phyloP scores from a whole-genome alignment of 345 rosid genomes.

The Iberis pinnata region DNA sequence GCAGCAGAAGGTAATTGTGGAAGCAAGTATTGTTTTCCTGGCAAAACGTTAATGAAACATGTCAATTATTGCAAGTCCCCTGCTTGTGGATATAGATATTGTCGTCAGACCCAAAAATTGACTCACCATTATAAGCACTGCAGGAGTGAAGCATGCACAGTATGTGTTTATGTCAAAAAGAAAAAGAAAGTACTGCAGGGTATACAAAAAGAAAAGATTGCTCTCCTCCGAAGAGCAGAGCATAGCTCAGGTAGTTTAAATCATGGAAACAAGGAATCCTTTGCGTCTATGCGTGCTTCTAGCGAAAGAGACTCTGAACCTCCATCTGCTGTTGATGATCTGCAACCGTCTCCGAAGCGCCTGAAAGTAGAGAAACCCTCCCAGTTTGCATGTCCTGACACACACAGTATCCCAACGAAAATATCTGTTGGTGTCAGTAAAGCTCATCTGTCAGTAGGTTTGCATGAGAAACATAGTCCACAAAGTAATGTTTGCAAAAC shows the following conservation, averaged over 20 bases:
- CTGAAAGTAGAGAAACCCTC: conserved; percentile 59
- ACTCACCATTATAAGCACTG: conserved; percentile 62
- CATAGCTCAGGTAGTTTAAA: conserved; percentile 32
- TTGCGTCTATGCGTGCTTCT: conserved; percentile 39
- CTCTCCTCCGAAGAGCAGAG: conserved; percentile 37
- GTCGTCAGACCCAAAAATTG: conserved; percentile 64
- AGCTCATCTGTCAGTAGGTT: conserved; percentile 37
- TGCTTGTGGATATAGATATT: conserved; percentile 60
- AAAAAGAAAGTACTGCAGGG: too few relatives aligned
- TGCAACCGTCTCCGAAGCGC: conserved; percentile 71
- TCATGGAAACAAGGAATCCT: conserved; percentile 38
- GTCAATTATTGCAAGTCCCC: conserved; percentile 50
- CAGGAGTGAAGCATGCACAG: conserved; percentile 59
- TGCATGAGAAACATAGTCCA: conserved; percentile 42
- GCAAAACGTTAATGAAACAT: conserved; percentile 62
- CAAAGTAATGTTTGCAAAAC: conserved; percentile 30
- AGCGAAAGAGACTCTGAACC: conserved; percentile 36
- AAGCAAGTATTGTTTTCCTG: conserved; percentile 45
- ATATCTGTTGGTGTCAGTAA: conserved; percentile 29
- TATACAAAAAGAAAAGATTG: conserved; percentile 38
- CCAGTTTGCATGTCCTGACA: conserved; percentile 35
- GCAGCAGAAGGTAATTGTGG: conserved; percentile 72
- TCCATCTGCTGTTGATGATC: conserved; percentile 40
- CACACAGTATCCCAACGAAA: conserved; percentile 37
- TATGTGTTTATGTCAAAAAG: conserved; percentile 75